Percentiles rank a stretch among this genome's conserved stretches.
phyloP scores from a whole-genome alignment of 306 rosid species.

The Purshia tridentata region DNA sequence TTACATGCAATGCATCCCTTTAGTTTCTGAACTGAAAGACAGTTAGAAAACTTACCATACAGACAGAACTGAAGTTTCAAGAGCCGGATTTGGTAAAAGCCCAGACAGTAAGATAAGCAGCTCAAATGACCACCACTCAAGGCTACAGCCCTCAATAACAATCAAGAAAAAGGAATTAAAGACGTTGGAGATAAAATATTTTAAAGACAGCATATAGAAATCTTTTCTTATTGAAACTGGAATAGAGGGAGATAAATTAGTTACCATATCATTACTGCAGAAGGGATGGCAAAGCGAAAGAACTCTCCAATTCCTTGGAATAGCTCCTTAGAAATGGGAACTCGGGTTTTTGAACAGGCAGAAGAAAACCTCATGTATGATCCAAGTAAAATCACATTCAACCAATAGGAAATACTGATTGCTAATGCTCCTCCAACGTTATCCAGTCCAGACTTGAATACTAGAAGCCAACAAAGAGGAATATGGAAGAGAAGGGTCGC shows the following conservation, averaged over 20 bases:
- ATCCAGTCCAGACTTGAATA: constrained; percentile 42
- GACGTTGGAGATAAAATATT: not conserved
- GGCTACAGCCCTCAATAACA: constrained; percentile 29
- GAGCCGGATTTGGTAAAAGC: constrained; percentile 64
- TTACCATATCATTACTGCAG: constrained; percentile 58
- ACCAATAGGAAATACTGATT: constrained; percentile 51
- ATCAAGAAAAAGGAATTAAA: not conserved
- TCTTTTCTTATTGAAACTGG: not conserved
- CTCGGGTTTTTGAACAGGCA: constrained; percentile 45
- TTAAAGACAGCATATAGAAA: not conserved
- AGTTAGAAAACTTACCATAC: constrained; percentile 36
- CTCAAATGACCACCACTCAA: constrained; percentile 70
- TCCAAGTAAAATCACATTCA: constrained; percentile 46
- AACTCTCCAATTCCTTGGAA: constrained; percentile 50
- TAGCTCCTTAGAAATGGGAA: constrained; percentile 48
- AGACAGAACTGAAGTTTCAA: constrained; percentile 69
- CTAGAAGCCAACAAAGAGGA: constrained; percentile 57
- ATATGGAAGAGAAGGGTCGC: constrained; percentile 30
- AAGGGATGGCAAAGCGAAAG: constrained; percentile 57
- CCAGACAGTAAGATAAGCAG: constrained; percentile 52
- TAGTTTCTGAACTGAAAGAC: not conserved
- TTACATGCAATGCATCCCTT: not conserved
- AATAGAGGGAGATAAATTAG: not conserved
- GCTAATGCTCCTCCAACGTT: constrained; percentile 60
- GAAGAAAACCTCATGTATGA: constrained; percentile 53